phyloP scores from a whole-genome alignment of 441 rosid genomes.

The Viola pubescens region DNA sequence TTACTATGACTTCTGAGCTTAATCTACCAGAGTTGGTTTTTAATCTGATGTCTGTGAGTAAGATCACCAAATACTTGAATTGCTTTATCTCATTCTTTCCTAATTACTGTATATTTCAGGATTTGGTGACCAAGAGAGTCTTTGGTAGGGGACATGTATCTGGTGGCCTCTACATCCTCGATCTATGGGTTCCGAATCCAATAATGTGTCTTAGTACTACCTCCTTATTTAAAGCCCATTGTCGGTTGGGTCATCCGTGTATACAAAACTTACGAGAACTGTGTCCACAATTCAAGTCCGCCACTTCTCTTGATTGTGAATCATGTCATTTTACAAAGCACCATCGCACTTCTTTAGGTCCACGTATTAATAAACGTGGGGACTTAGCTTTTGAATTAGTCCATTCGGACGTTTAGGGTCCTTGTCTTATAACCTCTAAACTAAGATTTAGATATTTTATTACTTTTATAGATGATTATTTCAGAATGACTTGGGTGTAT shows the following conservation, averaged over 20 bases:
- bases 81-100: not conserved
- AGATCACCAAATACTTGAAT: not conserved
- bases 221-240: not conserved
- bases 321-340: no score
- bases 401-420: no score
- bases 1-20: not conserved
- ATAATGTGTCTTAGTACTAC: not conserved
- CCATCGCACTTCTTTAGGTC: no score
- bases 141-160: not conserved
- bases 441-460: no score
- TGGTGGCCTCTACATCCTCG: not conserved
- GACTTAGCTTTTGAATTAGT: no score
- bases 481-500: no score
- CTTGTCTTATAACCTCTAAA: no score
- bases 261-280: no score
- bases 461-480: no score
- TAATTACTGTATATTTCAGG: not conserved
- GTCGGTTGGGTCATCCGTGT: not conserved
- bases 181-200: not conserved
- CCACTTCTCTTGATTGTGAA: no score
- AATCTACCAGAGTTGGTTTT: not conserved
- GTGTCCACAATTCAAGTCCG: no score
- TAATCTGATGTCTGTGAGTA: constrained; percentile 6
- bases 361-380: no score
- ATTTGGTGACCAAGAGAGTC: not conserved